Evolutionary conservation across 2,329 filamentous ascomycete genomes (phyloP), one percentile per base, ranked within the genome.

Genomic region (Phyllosticta capitalensis): DNA sequence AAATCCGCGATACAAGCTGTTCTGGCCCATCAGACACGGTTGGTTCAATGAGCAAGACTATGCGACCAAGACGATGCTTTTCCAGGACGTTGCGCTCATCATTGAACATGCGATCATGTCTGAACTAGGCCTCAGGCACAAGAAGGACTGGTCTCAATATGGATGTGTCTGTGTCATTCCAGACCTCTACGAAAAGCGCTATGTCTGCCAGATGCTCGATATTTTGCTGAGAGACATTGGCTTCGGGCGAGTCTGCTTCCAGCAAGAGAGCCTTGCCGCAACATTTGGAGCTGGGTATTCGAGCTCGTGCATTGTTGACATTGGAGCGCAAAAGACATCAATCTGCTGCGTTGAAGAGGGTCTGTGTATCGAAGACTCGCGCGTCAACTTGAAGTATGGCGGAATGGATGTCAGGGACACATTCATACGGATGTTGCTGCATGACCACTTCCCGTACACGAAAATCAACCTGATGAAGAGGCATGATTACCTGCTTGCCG

Each of bases 381-480:
- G 94, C 17, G 84, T 99, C 70, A 97, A 97, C 71, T 77, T 99
- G 64, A 97, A 99, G 72, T 95, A 88, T 67, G 94, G 94, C 55
- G 94, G 94, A 1, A 86, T 83, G 67, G 94, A 99, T 72, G 88
- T 97, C 45, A 97, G 94, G 0, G 90, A 96, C 67, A 89, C 90
- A 0, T 96, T 99, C 68, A 82, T 96, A 71, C 96, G 94, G 75
- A 97, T 97, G 92, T 91, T 97, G 88, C 83, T 99, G 2, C 91
- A 88, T 73, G 92, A 96, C 71, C 88, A 94, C 67, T 96, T 99
- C 67, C 92, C 95, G 5, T 99, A 99, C 71, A 83, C 88, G 54
- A 92, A 96, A 20, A 95, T 99, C 75, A 96, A 99, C 69, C 79
- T 99, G 26, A 86, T 85, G 71, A 83, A 91, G 58, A 84, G 94